Percentiles rank a stretch among this genome's conserved stretches.
These are phyloP conservation scores for Coemansia furcata DNA, from an alignment of 192 early-diverging fungal species.

Conservation along the genomic window DNA sequence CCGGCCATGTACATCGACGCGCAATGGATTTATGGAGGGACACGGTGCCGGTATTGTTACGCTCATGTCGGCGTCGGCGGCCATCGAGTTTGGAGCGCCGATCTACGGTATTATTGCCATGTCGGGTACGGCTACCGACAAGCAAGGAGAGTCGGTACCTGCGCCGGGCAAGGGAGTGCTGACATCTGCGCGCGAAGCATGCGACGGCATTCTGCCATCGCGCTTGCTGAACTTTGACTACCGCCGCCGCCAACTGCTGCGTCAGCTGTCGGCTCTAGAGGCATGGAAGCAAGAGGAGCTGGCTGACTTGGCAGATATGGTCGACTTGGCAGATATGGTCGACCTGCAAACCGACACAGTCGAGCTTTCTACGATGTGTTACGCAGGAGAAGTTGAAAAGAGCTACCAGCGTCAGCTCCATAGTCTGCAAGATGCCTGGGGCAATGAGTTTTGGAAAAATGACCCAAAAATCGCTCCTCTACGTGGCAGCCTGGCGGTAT, in stretches of 20 bases:
- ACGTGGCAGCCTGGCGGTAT: slow-evolving; percentile 84
- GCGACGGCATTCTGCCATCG: slow-evolving; percentile 49
- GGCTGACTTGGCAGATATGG: background rate
- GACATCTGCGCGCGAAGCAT: slow-evolving; percentile 80
- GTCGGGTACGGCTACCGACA: slow-evolving; percentile 88
- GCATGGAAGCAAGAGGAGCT: slow-evolving; percentile 1
- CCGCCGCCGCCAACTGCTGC: slow-evolving; percentile 70
- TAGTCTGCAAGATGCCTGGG: slow-evolving; percentile 68
- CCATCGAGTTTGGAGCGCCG: slow-evolving; percentile 88
- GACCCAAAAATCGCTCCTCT: slow-evolving; percentile 75
- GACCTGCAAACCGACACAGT: background rate
- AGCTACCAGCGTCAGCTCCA: slow-evolving; percentile 64
- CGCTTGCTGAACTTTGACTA: slow-evolving; percentile 76
- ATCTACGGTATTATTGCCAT: slow-evolving; percentile 88
- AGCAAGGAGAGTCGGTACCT: slow-evolving; percentile 89
- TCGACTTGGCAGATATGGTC: too few species aligned
- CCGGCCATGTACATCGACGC: slow-evolving; percentile 84
- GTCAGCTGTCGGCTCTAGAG: slow-evolving; percentile 4
- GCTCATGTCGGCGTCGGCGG: slow-evolving; percentile 85
- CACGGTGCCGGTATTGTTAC: slow-evolving; percentile 87
- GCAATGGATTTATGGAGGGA: slow-evolving; percentile 90
- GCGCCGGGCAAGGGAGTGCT: slow-evolving; percentile 93
- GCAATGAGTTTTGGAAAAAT: slow-evolving; percentile 77
- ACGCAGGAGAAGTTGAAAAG: slow-evolving; percentile 56
- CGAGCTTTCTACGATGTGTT: background rate